phyloP scores from a whole-genome alignment of 2,329 filamentous ascomycete species.

The Xylaria sp. region DNA sequence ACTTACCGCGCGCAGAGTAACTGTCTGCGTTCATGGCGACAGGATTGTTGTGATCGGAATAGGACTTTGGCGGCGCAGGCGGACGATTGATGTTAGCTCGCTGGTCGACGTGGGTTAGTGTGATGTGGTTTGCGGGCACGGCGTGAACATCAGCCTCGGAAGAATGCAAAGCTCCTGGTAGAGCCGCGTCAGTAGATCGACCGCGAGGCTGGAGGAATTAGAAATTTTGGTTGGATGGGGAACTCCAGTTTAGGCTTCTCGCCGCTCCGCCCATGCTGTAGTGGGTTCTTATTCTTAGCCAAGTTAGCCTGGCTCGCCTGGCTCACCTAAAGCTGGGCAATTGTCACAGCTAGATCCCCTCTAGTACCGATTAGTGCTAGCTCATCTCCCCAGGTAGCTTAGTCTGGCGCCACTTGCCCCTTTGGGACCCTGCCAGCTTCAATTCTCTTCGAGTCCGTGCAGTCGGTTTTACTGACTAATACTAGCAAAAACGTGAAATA shows the following conservation, averaged over 20 bases:
- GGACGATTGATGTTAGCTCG: slow-evolving; percentile 4
- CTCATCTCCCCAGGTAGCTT: not conserved
- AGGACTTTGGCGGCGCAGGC: slow-evolving; percentile 1
- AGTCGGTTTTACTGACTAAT: too few relatives aligned
- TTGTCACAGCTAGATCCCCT: not conserved
- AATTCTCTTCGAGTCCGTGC: not conserved
- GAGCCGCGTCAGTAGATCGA: slow-evolving; percentile 46
- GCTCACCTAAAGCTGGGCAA: too few relatives aligned
- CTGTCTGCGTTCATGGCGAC: slow-evolving; percentile 83
- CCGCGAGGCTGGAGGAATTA: slow-evolving; percentile 49
- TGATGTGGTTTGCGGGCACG: slow-evolving; percentile 4
- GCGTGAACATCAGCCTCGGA: slow-evolving; percentile 14
- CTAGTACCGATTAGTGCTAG: not conserved
- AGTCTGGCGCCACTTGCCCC: slow-evolving; percentile 38
- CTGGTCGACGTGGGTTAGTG: slow-evolving; percentile 13
- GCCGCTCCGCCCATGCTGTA: not conserved
- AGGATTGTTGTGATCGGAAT: slow-evolving; percentile 8
- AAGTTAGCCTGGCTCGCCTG: too few relatives aligned
- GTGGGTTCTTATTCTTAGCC: not conserved
- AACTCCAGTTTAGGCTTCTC: slow-evolving; percentile 14
- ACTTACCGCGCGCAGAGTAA: slow-evolving; percentile 78
- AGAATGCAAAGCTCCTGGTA: slow-evolving; percentile 39
- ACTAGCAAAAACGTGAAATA: too few relatives aligned
- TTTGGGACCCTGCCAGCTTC: slow-evolving; percentile 30
- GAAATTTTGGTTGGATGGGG: slow-evolving; percentile 47